phyloP scores from a whole-genome alignment of 2,329 filamentous ascomycete species.

The Alternaria brassicae region DNA sequence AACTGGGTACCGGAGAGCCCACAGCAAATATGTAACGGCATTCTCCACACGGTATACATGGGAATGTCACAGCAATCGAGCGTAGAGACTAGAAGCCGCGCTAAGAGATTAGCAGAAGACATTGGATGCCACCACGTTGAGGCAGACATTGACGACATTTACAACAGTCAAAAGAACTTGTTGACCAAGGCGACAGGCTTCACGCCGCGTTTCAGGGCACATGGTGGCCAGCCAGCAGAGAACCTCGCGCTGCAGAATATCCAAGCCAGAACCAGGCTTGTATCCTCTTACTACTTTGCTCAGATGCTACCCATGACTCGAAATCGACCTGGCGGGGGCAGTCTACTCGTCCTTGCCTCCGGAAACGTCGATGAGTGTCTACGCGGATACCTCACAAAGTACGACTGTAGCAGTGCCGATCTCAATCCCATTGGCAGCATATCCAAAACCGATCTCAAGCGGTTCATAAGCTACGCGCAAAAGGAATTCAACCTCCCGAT shows the following conservation, averaged over 20 bases:
- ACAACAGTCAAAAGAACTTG: constrained; percentile 66
- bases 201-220: constrained; percentile 66
- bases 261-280: constrained; percentile 61
- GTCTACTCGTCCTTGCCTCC: constrained; percentile 70
- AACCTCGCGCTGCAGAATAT: constrained; percentile 51
- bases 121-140: constrained; percentile 78
- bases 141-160: constrained; percentile 62
- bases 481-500: constrained; percentile 67
- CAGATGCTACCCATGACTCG: constrained; percentile 68
- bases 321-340: constrained; percentile 62
- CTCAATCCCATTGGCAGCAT: constrained; percentile 67
- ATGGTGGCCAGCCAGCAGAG: constrained; percentile 67
- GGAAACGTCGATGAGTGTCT: constrained; percentile 67
- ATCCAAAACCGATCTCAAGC: constrained; percentile 72
- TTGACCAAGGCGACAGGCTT: constrained; percentile 67
- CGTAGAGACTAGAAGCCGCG: constrained; percentile 70
- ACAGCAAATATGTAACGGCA: constrained; percentile 64
- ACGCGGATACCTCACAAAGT: constrained; percentile 71
- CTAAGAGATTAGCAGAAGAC: constrained; percentile 64
- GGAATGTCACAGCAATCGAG: constrained; percentile 57
- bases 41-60: constrained; percentile 62
- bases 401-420: constrained; percentile 63
- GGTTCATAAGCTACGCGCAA: constrained; percentile 69
- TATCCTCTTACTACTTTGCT: constrained; percentile 60
- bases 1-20: constrained; percentile 62